phyloP scores from a whole-genome alignment of 1,139 yeast species.

The Sugiyamaella sp. region DNA sequence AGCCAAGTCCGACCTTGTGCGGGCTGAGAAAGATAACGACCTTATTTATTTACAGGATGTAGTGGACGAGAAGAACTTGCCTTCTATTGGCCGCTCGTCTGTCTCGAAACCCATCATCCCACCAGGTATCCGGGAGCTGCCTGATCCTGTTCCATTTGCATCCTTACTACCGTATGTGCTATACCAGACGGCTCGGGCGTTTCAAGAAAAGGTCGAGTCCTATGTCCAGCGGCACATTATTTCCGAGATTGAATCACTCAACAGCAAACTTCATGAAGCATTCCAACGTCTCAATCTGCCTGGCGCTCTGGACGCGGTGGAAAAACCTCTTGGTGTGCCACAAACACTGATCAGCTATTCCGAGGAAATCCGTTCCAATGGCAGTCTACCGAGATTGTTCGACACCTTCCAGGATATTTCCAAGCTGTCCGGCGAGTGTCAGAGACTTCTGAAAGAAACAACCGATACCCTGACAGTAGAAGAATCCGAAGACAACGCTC shows the following conservation, averaged over 20 bases:
- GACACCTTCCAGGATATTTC: constrained; percentile 52
- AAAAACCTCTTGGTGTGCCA: constrained; percentile 67
- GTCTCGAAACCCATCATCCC: constrained; percentile 59
- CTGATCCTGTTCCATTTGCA: constrained; percentile 47
- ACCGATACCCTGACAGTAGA: constrained; percentile 54
- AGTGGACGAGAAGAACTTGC: constrained; percentile 52
- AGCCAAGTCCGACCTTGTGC: constrained; percentile 51
- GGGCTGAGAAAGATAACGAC: constrained; percentile 79
- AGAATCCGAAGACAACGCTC: constrained; percentile 55
- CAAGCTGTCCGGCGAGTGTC: constrained; percentile 47
- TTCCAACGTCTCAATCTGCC: constrained; percentile 49
- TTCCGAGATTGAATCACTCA: constrained; percentile 56
- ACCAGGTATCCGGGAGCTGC: constrained; percentile 35
- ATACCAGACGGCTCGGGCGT: constrained; percentile 69
- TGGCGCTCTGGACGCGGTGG: constrained; percentile 64
- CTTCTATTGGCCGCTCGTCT: constrained; percentile 46
- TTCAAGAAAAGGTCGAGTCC: constrained; percentile 63
- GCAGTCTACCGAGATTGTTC: constrained; percentile 55
- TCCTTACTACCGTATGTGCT: constrained; percentile 68
- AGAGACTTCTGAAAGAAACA: constrained; percentile 50
- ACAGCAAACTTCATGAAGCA: constrained; percentile 48
- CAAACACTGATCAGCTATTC: constrained; percentile 57
- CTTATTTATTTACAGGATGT: constrained; percentile 70
- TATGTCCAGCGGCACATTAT: constrained; percentile 56
- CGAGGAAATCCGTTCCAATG: constrained; percentile 55